A percentile compares a stretch with the other conserved stretches of the same genome.
These are phyloP conservation scores for Porodaedalea pini DNA, from an alignment of 1,284 basidiomycete genomes.

Conservation along the genomic window DNA sequence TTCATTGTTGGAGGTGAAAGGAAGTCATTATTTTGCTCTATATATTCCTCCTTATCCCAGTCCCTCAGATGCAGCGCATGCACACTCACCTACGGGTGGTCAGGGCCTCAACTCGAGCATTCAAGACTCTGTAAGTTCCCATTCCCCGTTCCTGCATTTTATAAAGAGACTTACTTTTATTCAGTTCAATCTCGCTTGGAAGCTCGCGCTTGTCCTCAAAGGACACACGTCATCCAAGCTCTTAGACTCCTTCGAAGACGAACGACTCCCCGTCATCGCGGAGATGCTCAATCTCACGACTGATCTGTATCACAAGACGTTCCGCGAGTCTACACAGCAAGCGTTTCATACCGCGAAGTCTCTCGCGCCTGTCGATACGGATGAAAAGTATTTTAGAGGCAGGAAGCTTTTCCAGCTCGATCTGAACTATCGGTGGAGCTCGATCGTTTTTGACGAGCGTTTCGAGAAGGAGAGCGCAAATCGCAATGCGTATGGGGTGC, in stretches of 20 bases:
- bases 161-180: too few species aligned
- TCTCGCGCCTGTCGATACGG: neutral
- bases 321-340: neutral
- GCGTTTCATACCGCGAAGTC: neutral
- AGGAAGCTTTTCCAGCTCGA: conserved; percentile 22
- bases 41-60: neutral
- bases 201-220: conserved; percentile 37
- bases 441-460: conserved; percentile 22
- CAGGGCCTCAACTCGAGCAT: conserved; percentile 41
- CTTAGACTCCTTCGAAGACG: conserved; percentile 34
- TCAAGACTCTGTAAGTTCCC: conserved; percentile 36
- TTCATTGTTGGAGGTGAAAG: conserved; percentile 38
- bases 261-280: conserved; percentile 38
- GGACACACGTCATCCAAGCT: conserved; percentile 31
- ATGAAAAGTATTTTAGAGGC: conserved; percentile 5
- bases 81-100: conserved; percentile 44
- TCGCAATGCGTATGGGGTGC: conserved; percentile 6
- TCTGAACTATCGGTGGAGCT: conserved; percentile 25
- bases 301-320: conserved; percentile 2
- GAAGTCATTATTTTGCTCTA: neutral
- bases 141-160: neutral
- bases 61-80: conserved; percentile 38
- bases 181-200: conserved; percentile 42
- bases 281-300: conserved; percentile 33
- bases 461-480: neutral